phyloP scores from a whole-genome alignment of 1,284 basidiomycete species.

The Ceratobasidium sp. region DNA sequence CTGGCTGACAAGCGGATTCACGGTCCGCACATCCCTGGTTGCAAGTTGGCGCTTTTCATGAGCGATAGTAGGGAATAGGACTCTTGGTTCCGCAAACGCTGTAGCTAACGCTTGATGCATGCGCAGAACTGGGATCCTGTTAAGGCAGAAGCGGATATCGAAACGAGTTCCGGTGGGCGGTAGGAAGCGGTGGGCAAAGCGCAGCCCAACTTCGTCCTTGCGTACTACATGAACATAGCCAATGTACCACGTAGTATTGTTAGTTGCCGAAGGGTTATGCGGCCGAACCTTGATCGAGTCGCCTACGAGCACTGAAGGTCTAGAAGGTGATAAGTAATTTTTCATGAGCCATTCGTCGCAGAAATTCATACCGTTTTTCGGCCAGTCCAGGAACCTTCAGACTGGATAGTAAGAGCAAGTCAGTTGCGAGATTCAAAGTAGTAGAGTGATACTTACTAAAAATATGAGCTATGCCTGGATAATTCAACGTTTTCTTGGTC shows the following conservation, averaged over 20 bases:
- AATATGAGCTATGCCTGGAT: conserved; percentile 50
- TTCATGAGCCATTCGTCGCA: conserved; percentile 58
- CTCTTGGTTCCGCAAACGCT: conserved; percentile 53
- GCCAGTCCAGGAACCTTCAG: conserved; percentile 65
- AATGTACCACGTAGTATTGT: conserved; percentile 60
- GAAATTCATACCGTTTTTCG: conserved; percentile 56
- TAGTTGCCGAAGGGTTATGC: conserved; percentile 48
- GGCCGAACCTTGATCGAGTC: conserved; percentile 57
- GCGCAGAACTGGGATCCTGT: conserved; percentile 59
- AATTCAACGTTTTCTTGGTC: conserved; percentile 58
- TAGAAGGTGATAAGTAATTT: conserved; percentile 61
- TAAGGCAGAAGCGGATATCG: conserved; percentile 62
- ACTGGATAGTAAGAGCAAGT: conserved; percentile 49
- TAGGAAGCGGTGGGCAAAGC: conserved; percentile 59
- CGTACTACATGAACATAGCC: conserved; percentile 63
- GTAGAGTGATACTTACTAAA: conserved; percentile 53
- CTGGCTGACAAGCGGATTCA: conserved; percentile 56
- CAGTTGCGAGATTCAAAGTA: neutral
- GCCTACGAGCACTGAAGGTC: conserved; percentile 43
- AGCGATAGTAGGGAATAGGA: conserved; percentile 56
- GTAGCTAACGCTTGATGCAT: conserved; percentile 63
- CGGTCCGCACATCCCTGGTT: conserved; percentile 46
- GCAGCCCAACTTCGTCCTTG: conserved; percentile 59
- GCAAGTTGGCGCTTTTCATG: conserved; percentile 47
- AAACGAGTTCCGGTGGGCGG: conserved; percentile 50